These are phyloP conservation scores for Stentor coeruleus DNA, from an alignment of 73 alveolate species.

Conservation along the genomic window DNA sequence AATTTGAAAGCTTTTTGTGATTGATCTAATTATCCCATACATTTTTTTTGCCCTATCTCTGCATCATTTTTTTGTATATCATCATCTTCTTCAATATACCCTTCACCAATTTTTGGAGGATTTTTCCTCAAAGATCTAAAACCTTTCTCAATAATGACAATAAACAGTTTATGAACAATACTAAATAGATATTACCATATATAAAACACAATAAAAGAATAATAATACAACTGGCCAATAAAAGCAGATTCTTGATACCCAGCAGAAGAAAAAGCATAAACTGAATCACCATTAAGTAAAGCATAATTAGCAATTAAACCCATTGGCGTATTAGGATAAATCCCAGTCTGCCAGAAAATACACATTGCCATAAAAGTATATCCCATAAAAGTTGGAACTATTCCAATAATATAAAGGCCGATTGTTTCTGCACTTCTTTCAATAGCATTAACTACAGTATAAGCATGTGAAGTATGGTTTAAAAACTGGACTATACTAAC, in stretches of 20 bases:
- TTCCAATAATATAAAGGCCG: conserved; percentile 56
- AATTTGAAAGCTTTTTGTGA: no score
- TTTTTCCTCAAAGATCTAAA: conserved; percentile 18
- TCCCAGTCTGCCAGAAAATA: conserved; percentile 72
- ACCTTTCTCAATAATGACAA: conserved; percentile 76
- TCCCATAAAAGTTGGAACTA: conserved; percentile 75
- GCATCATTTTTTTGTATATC: no score
- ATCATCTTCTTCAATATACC: neutral
- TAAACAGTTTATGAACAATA: conserved; percentile 67
- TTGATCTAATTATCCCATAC: no score
- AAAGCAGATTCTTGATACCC: conserved; percentile 44
- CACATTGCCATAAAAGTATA: conserved; percentile 79
- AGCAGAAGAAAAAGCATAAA: conserved; percentile 66
- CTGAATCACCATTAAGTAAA: conserved; percentile 76
- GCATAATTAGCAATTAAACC: conserved; percentile 62
- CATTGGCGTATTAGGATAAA: conserved; percentile 60
- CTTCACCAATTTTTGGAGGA: neutral
- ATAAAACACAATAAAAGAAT: conserved; percentile 60
- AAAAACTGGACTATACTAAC: conserved; percentile 64
- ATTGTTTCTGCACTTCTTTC: conserved; percentile 51
- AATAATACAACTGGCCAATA: conserved; percentile 62
- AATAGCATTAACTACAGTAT: conserved; percentile 51
- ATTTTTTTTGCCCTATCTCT: no score
- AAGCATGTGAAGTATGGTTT: neutral
- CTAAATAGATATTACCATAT: no score